These are phyloP conservation scores for Aspergillus tamarii DNA, from an alignment of 2,329 filamentous ascomycete genomes.

Conservation along the genomic window DNA sequence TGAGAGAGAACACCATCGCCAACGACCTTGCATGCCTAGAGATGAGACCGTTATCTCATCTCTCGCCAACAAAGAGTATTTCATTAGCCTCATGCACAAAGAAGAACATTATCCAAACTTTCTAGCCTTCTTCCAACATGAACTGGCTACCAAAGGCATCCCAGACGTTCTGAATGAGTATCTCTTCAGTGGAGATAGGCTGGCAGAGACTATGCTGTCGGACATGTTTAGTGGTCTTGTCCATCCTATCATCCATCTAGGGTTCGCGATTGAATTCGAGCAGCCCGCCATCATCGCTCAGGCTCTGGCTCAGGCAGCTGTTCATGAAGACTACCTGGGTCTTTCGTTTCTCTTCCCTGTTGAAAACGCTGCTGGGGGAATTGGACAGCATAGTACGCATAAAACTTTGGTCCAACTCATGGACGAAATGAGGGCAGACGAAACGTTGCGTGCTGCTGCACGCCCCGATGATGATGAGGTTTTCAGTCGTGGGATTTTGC, in stretches of 20 bases:
- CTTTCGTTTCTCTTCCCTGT: too few relatives aligned
- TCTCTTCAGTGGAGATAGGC: conserved; percentile 62
- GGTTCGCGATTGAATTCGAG: conserved; percentile 76
- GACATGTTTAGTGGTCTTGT: conserved; percentile 60
- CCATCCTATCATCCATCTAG: conserved; percentile 81
- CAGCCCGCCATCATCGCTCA: conserved; percentile 78
- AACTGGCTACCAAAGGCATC: conserved; percentile 64
- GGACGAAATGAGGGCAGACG: too few relatives aligned
- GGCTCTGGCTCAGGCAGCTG: conserved; percentile 72
- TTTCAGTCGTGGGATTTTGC: background rate
- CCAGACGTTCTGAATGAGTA: conserved; percentile 60
- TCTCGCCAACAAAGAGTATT: conserved; percentile 24
- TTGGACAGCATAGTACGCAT: too few relatives aligned
- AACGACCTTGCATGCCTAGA: background rate
- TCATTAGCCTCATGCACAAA: conserved; percentile 54
- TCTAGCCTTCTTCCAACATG: conserved; percentile 68
- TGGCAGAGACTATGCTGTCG: conserved; percentile 67
- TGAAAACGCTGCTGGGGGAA: too few relatives aligned
- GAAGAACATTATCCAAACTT: conserved; percentile 67
- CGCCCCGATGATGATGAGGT: too few relatives aligned
- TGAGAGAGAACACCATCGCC: background rate
- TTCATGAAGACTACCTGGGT: conserved; percentile 52
- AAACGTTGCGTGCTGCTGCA: too few relatives aligned
- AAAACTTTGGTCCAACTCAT: too few relatives aligned
- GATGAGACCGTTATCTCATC: conserved; percentile 13